phyloP scores from a whole-genome alignment of 2,329 filamentous ascomycete species.

The Tolypocladium pustulatum region DNA sequence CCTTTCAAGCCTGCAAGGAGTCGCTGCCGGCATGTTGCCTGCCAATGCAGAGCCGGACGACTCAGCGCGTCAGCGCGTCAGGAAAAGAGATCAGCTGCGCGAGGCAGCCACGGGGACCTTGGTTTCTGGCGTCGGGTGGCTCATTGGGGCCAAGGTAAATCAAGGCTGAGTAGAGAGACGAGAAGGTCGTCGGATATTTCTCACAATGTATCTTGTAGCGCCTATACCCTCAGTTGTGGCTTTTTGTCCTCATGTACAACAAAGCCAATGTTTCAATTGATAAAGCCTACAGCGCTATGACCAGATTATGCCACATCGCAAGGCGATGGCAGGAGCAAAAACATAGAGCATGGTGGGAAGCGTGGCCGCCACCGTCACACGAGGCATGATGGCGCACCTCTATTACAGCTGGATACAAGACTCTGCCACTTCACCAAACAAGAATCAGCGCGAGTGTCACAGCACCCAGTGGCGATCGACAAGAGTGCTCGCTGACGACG shows the following conservation, averaged over 20 bases:
- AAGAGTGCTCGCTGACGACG: neutral
- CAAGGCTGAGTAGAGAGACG: slow-evolving; percentile 4
- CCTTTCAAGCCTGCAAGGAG: slow-evolving; percentile 37
- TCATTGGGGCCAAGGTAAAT: slow-evolving; percentile 44
- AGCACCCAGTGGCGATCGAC: too few relatives aligned
- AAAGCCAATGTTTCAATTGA: neutral
- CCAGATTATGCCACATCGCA: neutral
- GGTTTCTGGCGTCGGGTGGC: slow-evolving; percentile 57
- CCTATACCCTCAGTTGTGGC: neutral
- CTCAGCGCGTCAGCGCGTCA: slow-evolving; percentile 29
- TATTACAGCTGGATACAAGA: neutral
- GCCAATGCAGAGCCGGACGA: slow-evolving; percentile 12
- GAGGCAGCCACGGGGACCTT: slow-evolving; percentile 58
- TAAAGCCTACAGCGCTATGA: neutral
- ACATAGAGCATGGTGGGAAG: neutral
- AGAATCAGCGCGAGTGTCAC: neutral
- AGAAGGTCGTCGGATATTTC: neutral
- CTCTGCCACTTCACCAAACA: neutral
- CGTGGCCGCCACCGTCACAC: neutral
- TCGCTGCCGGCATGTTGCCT: slow-evolving; percentile 7
- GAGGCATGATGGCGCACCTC: neutral
- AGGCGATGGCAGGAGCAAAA: neutral
- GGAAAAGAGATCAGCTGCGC: slow-evolving; percentile 63
- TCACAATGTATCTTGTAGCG: neutral
- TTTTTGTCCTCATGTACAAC: too few relatives aligned